Evolutionary conservation across 2,329 filamentous ascomycete species (phyloP), one percentile per base, ranked within the genome.

Genomic region (Emergomyces pasteurianus): DNA sequence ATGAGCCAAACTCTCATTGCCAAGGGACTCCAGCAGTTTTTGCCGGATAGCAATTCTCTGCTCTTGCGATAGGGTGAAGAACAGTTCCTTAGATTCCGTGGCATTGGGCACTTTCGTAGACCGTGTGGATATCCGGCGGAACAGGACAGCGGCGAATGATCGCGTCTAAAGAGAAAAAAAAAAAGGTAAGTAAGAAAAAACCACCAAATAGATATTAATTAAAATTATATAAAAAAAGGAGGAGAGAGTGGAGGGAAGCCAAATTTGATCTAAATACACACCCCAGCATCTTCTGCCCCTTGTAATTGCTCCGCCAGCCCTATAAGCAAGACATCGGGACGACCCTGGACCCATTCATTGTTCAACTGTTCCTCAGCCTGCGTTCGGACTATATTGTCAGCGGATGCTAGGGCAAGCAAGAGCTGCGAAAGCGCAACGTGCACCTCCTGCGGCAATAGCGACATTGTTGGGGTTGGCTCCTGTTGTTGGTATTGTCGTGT

Each of bases 221-320:
- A n/a, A n/a, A n/a, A n/a, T n/a, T n/a, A 6, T 31, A 28, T 10
- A 28, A 18, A 9, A 43, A 43, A 28, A 43, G 14, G 26, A 40
- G 9, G 21, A 21, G 23, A 23, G 10, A 21, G 36, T 8, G 9
- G n/a, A n/a, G n/a, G n/a, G n/a, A n/a, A n/a, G n/a, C n/a, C n/a
- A n/a, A n/a, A n/a, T n/a, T n/a, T n/a, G n/a, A n/a, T 38, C 10
- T 18, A 6, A 38, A 62, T 58, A 77, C 83, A 75, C 81, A 94
- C 90, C 62, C 83, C 80, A 67, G 84, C 79, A 71, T 92, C 86
- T 67, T 84, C 83, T n/a, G 88, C 85, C 65, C 83, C 85, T 70
- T 89, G 86, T 68, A 96, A 86, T 77, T 97, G 92, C 78, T 97
- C 94, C 47, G 88, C 92, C 68, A 99, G 79, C 66, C 92, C 94